A percentile compares a stretch with the other conserved stretches of the same genome.
These are phyloP conservation scores for Arbutus unedo DNA, from an alignment of 148 eudicot species.

Conservation along the genomic window DNA sequence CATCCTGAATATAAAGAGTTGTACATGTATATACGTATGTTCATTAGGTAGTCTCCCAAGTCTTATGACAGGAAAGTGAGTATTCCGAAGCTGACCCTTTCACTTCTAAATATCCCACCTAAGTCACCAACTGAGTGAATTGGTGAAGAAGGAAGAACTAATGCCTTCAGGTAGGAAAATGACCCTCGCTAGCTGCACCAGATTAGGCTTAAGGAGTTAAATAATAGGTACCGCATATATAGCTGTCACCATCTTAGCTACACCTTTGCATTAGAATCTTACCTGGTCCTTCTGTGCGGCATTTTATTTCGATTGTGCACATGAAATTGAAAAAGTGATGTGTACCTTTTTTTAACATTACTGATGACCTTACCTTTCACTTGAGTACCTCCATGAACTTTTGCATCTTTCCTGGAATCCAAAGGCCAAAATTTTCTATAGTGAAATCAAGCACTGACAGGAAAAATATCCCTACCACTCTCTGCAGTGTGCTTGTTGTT, in stretches of 20 bases:
- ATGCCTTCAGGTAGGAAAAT: background rate
- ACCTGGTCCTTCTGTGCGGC: background rate
- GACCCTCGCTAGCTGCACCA: background rate
- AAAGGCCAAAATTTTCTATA: background rate
- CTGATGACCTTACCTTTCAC: constrained; percentile 2
- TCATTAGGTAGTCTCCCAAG: background rate
- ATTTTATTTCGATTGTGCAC: background rate
- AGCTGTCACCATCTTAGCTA: background rate
- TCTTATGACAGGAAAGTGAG: background rate
- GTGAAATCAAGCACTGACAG: background rate
- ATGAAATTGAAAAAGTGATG: constrained; percentile 6
- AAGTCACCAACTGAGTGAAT: background rate
- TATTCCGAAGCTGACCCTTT: background rate
- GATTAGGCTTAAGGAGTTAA: no score
- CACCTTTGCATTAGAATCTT: background rate
- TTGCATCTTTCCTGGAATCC: background rate
- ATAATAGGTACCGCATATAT: background rate
- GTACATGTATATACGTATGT: background rate
- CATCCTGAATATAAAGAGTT: background rate
- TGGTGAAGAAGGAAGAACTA: background rate
- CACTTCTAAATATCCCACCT: background rate
- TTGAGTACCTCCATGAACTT: background rate
- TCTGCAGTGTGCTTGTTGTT: background rate
- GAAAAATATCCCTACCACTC: constrained; percentile 7
- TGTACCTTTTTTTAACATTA: background rate